These are phyloP conservation scores for Fragaria vesca DNA, from an alignment of 306 rosid genomes.

Conservation along the genomic window DNA sequence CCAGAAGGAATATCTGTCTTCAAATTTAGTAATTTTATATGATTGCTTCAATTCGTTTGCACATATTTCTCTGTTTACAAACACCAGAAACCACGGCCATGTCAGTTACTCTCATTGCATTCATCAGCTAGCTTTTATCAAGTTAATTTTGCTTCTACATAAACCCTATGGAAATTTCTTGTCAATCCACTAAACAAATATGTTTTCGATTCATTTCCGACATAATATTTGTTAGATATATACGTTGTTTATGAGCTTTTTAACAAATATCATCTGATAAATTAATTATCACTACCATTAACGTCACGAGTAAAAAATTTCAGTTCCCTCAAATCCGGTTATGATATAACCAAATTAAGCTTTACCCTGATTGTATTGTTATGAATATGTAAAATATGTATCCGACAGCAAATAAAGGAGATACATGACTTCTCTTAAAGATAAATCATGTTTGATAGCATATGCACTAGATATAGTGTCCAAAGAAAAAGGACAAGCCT, in stretches of 20 bases:
- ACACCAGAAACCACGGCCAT: constrained; percentile 6
- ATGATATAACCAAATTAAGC: too few relatives aligned
- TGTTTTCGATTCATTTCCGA: too few relatives aligned
- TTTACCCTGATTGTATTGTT: too few relatives aligned
- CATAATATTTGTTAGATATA: too few relatives aligned
- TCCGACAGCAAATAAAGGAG: not conserved
- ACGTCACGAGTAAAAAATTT: too few relatives aligned
- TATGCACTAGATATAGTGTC: not conserved
- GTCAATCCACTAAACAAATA: not conserved
- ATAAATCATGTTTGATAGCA: not conserved
- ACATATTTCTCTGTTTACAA: not conserved
- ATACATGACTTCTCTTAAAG: not conserved
- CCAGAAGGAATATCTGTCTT: constrained; percentile 32
- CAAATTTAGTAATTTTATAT: constrained; percentile 18
- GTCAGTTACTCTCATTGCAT: not conserved
- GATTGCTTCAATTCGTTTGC: not conserved
- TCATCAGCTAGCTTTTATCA: not conserved
- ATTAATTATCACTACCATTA: too few relatives aligned
- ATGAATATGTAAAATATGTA: not conserved
- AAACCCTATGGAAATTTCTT: not conserved
- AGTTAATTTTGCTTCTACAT: not conserved
- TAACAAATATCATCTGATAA: too few relatives aligned
- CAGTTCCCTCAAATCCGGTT: too few relatives aligned
- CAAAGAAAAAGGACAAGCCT: not conserved
- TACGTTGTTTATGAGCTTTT: too few relatives aligned